Evolutionary conservation across 805 yeast species (phyloP).

Genomic region (Cyberlindnera misumaiensis): DNA sequence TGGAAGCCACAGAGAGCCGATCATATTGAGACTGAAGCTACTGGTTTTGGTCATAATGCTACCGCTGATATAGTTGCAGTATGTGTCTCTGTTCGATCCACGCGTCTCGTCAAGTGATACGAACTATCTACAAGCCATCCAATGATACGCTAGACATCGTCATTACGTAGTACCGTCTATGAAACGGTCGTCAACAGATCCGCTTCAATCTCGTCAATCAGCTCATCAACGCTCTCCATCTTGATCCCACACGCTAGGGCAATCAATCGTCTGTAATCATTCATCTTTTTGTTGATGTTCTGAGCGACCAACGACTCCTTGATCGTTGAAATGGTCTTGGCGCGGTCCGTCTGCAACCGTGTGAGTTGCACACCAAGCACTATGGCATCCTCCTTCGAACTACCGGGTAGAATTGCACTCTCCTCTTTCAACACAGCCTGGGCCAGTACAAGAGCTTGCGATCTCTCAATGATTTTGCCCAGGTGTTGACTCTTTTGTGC

Average conservation of each 20-base stretch:
- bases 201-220: constrained; percentile 70
- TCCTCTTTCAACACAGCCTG: constrained; percentile 53
- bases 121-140: too few species aligned
- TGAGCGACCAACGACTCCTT: constrained; percentile 41
- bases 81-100: too few species aligned
- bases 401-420: constrained; percentile 16
- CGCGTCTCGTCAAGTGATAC: too few species aligned
- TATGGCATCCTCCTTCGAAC: constrained; percentile 9
- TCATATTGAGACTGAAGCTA: too few species aligned
- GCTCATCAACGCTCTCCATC: constrained; percentile 71
- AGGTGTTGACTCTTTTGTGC: constrained; percentile 28
- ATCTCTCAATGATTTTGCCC: constrained; percentile 46
- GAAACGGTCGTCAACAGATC: constrained; percentile 25
- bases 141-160: too few species aligned
- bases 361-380: constrained; percentile 37
- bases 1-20: too few species aligned
- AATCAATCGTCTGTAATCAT: constrained; percentile 73
- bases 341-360: constrained; percentile 46
- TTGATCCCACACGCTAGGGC: constrained; percentile 71
- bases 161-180: background rate
- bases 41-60: too few species aligned
- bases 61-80: too few species aligned
- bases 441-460: constrained; percentile 58
- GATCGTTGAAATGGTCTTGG: constrained; percentile 38
- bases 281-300: constrained; percentile 50